These are phyloP conservation scores for Trichomonas gallinae DNA, from an alignment of 208 protist species.

Conservation along the genomic window DNA sequence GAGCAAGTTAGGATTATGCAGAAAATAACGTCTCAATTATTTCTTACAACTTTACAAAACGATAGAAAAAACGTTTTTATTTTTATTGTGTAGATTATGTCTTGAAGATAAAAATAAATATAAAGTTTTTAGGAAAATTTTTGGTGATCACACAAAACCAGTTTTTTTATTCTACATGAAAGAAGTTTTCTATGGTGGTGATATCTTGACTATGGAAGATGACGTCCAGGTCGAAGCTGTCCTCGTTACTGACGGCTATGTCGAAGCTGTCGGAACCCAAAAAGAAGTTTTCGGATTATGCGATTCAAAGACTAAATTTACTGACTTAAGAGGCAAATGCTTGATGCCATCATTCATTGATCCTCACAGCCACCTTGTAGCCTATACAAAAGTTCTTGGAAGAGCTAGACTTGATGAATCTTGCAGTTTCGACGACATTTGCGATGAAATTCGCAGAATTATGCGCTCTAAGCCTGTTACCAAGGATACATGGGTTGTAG, in stretches of 20 bases:
- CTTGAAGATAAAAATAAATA: no score
- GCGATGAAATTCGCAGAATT: not conserved
- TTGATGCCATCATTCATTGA: not conserved
- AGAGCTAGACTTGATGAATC: not conserved
- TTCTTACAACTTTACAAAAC: no score
- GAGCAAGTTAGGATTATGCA: no score
- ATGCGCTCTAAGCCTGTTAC: not conserved
- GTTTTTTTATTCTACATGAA: not conserved
- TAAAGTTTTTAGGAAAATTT: no score
- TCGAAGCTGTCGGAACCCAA: not conserved
- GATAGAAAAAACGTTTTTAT: no score
- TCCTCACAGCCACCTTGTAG: not conserved
- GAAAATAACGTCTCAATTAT: no score
- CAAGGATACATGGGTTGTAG: not conserved
- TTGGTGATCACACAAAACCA: no score
- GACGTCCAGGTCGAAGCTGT: not conserved
- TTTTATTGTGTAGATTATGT: no score
- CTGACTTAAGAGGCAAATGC: not conserved
- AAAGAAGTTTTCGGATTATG: not conserved
- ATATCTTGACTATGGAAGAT: not conserved
- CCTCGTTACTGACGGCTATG: not conserved
- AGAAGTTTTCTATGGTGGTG: not conserved
- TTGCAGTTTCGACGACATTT: not conserved
- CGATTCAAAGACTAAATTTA: not conserved
- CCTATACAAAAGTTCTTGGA: not conserved